Evolutionary conservation across 345 rosid species (phyloP).

Genomic region (Populus alba): DNA sequence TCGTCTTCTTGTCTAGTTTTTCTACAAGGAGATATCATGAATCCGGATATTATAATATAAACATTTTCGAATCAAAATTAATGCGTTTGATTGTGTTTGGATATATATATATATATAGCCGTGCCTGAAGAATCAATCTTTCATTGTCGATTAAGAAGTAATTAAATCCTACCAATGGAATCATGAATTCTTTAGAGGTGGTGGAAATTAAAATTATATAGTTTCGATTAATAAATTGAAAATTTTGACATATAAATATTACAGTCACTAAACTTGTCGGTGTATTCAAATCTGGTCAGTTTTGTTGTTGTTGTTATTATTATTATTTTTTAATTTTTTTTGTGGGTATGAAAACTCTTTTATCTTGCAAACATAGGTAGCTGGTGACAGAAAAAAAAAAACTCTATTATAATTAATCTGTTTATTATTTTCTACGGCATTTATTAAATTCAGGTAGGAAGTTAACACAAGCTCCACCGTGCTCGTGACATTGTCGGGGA

Average conservation of each 20-base stretch:
- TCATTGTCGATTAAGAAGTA: not conserved
- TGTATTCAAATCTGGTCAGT: too few relatives aligned
- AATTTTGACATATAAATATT: too few relatives aligned
- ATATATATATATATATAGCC: not conserved
- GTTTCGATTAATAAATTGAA: not conserved
- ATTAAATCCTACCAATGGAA: not conserved
- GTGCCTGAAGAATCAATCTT: not conserved
- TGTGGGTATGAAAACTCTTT: not conserved
- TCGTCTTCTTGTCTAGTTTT: not conserved
- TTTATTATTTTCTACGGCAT: not conserved
- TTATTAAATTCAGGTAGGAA: not conserved
- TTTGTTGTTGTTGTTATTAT: not conserved
- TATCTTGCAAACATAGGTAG: not conserved
- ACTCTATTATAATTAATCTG: too few relatives aligned
- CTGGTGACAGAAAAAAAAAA: too few relatives aligned
- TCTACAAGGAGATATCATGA: not conserved
- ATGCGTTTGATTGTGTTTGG: not conserved
- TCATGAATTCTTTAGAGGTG: not conserved
- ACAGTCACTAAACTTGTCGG: too few relatives aligned
- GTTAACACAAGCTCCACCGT: not conserved
- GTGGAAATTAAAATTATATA: not conserved
- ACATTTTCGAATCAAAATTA: not conserved
- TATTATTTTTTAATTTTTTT: not conserved
- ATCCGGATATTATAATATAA: not conserved
- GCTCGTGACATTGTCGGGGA: not conserved